Percentiles rank a stretch among this genome's conserved stretches.
Evolutionary conservation across 441 rosid species (phyloP).

Genomic region (Erodium texanum): DNA sequence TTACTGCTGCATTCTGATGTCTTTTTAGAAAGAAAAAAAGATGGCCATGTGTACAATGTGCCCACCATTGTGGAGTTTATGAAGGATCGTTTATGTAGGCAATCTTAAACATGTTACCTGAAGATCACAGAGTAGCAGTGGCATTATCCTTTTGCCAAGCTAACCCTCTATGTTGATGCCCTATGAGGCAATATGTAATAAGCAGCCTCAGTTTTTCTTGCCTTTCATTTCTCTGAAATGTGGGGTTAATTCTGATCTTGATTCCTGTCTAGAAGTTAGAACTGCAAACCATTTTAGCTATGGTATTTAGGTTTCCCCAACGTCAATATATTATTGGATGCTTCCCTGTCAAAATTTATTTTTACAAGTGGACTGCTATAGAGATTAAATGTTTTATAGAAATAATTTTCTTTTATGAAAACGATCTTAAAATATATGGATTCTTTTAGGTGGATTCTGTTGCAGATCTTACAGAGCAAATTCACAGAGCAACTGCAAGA

Average conservation of each 20-base stretch:
- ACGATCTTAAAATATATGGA: neutral
- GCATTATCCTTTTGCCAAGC: neutral
- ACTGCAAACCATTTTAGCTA: neutral
- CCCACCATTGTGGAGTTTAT: neutral
- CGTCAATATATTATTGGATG: neutral
- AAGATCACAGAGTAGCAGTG: neutral
- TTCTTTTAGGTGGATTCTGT: conserved; percentile 77
- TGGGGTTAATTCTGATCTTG: neutral
- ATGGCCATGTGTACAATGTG: neutral
- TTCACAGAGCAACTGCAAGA: conserved; percentile 87
- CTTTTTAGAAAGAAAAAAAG: neutral
- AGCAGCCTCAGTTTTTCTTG: neutral
- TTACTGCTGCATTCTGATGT: neutral
- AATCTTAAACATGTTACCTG: neutral
- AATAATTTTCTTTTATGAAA: conserved; percentile 1
- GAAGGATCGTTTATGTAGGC: conserved; percentile 5
- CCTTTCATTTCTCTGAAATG: neutral
- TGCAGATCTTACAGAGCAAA: conserved; percentile 65
- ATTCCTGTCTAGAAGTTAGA: neutral
- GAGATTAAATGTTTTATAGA: neutral
- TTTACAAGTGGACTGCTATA: conserved; percentile 6
- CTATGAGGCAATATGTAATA: neutral
- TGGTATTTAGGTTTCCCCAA: neutral
- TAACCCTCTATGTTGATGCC: neutral
- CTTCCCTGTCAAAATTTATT: neutral